phyloP scores from a whole-genome alignment of 2,329 filamentous ascomycete genomes.

The Neoarthrinium moseri region DNA sequence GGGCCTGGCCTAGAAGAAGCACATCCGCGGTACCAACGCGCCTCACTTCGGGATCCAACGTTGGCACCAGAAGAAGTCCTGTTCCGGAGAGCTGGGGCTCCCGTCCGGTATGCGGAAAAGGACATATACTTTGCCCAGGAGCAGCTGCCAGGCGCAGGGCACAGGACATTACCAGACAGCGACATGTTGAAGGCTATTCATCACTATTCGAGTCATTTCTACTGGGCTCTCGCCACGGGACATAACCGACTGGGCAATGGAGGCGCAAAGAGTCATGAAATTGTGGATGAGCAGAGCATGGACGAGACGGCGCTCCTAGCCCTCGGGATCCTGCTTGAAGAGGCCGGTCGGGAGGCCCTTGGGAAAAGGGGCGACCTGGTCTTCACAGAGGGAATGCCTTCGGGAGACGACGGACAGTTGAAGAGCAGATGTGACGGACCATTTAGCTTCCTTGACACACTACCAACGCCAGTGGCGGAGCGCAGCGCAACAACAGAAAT shows the following conservation, averaged over 20 bases:
- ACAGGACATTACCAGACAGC: slow-evolving; percentile 59
- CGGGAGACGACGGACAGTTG: slow-evolving; percentile 12
- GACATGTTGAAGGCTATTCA: slow-evolving; percentile 71
- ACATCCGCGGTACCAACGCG: slow-evolving; percentile 15
- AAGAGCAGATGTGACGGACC: slow-evolving; percentile 5
- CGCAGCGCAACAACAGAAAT: background rate
- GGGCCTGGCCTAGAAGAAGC: slow-evolving; percentile 16
- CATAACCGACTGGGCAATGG: slow-evolving; percentile 4
- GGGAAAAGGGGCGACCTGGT: slow-evolving; percentile 68
- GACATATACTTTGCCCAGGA: slow-evolving; percentile 71
- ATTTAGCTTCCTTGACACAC: slow-evolving; percentile 17
- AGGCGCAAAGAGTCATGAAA: slow-evolving; percentile 18
- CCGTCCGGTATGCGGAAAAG: slow-evolving; percentile 65
- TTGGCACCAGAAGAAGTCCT: slow-evolving; percentile 70
- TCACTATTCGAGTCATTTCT: slow-evolving; percentile 66
- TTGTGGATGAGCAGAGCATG: slow-evolving; percentile 62
- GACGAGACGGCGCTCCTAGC: slow-evolving; percentile 77
- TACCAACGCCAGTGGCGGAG: background rate
- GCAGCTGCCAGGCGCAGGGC: slow-evolving; percentile 44
- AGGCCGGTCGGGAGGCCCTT: slow-evolving; percentile 59
- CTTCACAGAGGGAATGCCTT: slow-evolving; percentile 60
- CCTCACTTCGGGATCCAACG: slow-evolving; percentile 28
- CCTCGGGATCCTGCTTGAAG: slow-evolving; percentile 73
- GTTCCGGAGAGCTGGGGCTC: slow-evolving; percentile 64
- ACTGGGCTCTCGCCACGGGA: slow-evolving; percentile 40